Evolutionary conservation across 192 early-diverging fungal species (phyloP).

Genomic region (Geranomyces variabilis): DNA sequence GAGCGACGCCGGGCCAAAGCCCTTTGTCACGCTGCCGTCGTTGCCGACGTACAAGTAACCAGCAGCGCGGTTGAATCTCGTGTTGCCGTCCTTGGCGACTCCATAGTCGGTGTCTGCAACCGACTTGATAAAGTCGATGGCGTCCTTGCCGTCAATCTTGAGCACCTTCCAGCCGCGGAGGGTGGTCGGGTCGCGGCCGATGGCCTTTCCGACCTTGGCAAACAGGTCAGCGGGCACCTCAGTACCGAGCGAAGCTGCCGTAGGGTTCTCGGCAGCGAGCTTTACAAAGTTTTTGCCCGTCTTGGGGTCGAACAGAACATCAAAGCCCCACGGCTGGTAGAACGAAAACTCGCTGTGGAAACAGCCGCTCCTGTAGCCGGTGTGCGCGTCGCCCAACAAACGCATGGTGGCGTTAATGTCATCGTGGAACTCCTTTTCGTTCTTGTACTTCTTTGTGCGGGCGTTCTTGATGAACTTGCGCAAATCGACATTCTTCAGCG

Average conservation of each 20-base stretch:
- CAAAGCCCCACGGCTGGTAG: conserved; percentile 29
- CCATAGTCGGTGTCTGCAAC: conserved; percentile 11
- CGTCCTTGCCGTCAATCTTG: conserved; percentile 24
- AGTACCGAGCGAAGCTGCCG: background rate
- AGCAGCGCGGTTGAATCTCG: conserved; percentile 21
- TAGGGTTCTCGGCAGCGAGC: conserved; percentile 12
- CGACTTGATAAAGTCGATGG: conserved; percentile 11
- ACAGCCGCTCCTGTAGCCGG: conserved; percentile 19
- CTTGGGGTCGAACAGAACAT: conserved; percentile 15
- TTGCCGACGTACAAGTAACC: background rate
- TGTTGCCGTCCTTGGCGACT: conserved; percentile 17
- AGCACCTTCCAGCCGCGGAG: conserved; percentile 20
- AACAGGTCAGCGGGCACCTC: background rate
- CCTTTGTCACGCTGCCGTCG: conserved; percentile 3
- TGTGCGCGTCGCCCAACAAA: conserved; percentile 27
- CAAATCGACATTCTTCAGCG: conserved; percentile 28
- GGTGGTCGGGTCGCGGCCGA: conserved; percentile 6
- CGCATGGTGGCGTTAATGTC: conserved; percentile 14
- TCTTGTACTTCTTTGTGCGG: conserved; percentile 12
- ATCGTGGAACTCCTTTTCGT: conserved; percentile 27
- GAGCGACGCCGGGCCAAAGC: background rate
- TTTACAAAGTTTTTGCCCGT: conserved; percentile 19
- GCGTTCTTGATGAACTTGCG: background rate
- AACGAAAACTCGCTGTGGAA: conserved; percentile 23
- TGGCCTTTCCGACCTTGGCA: conserved; percentile 10